phyloP scores from a whole-genome alignment of 176 grass and related monocot genomes.

The Puya raimondii region DNA sequence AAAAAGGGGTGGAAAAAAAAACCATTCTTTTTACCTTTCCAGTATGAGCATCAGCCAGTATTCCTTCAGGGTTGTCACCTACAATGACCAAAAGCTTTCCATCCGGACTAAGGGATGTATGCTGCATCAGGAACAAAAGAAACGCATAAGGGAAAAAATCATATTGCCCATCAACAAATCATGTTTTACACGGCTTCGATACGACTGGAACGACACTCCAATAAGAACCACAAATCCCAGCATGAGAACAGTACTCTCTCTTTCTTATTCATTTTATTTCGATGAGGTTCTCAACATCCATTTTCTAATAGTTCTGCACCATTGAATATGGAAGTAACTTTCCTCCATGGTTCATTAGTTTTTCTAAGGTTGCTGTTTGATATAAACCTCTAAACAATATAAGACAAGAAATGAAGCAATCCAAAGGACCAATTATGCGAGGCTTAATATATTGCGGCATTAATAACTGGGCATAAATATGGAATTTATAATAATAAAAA shows the following conservation, averaged over 20 bases:
- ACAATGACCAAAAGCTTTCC: constrained; percentile 63
- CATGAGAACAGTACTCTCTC: neutral
- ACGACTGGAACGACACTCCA: too few relatives aligned
- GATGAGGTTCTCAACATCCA: neutral
- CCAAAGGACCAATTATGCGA: too few relatives aligned
- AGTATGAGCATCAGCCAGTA: constrained; percentile 50
- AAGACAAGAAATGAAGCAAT: too few relatives aligned
- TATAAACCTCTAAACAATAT: too few relatives aligned
- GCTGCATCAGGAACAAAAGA: constrained; percentile 33
- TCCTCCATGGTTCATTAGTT: too few relatives aligned
- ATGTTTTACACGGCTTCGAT: too few relatives aligned
- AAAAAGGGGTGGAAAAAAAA: neutral
- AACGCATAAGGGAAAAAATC: constrained; percentile 11
- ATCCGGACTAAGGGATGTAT: constrained; percentile 58
- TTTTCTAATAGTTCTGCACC: too few relatives aligned
- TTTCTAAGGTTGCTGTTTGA: too few relatives aligned
- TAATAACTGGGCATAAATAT: too few relatives aligned
- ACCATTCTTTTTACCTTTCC: constrained; percentile 44
- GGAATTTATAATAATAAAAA: neutral
- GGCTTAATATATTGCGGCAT: too few relatives aligned
- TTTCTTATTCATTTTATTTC: neutral
- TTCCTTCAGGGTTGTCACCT: constrained; percentile 54
- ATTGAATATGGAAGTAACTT: too few relatives aligned
- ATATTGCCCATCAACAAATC: constrained; percentile 6
- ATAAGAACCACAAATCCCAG: too few relatives aligned